Conservation (phyloP, 108 stramenopile species). For the Pseudonitzschia delicatissima region DNA sequence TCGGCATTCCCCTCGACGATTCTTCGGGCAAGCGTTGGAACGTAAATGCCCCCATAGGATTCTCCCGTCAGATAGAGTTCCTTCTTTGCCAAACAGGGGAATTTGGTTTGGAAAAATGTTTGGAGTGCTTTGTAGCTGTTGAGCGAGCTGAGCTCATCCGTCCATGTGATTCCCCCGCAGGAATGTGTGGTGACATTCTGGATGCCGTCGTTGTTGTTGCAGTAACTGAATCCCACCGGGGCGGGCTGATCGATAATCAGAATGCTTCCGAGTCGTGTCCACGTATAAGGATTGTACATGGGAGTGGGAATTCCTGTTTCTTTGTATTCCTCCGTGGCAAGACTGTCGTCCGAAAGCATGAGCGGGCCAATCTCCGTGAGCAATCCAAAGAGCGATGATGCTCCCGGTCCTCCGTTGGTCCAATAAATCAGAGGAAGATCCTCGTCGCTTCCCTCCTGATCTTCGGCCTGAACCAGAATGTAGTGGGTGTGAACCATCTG, state of each 20-base stretch:
- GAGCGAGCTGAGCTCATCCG: constrained; percentile 56
- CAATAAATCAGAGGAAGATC: constrained; percentile 67
- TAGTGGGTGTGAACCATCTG: constrained; percentile 59
- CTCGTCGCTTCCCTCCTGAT: constrained; percentile 32
- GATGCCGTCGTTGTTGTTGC: constrained; percentile 38
- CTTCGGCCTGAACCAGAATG: constrained; percentile 47
- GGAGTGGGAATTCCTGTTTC: constrained; percentile 63
- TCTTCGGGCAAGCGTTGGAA: constrained; percentile 53
- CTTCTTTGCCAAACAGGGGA: constrained; percentile 46
- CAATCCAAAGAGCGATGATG: constrained; percentile 58
- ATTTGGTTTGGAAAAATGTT: constrained; percentile 57
- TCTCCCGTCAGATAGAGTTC: constrained; percentile 68
- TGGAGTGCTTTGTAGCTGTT: constrained; percentile 53
- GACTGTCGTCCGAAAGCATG: constrained; percentile 48
- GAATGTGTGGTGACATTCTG: constrained; percentile 15
- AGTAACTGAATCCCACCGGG: constrained; percentile 78
- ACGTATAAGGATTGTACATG: constrained; percentile 53
- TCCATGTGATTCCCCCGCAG: constrained; percentile 58
- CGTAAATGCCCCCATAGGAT: constrained; percentile 65
- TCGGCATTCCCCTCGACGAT: constrained; percentile 32
- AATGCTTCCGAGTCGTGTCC: constrained; percentile 57
- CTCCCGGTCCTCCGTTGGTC: constrained; percentile 86
- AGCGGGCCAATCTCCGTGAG: constrained; percentile 68
- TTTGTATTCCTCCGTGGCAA: constrained; percentile 36
- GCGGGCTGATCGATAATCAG: constrained; percentile 77